Evolutionary conservation across 805 yeast genomes (phyloP), one percentile per base, ranked within the genome.

Genomic region (Henningerozyma blattae): DNA sequence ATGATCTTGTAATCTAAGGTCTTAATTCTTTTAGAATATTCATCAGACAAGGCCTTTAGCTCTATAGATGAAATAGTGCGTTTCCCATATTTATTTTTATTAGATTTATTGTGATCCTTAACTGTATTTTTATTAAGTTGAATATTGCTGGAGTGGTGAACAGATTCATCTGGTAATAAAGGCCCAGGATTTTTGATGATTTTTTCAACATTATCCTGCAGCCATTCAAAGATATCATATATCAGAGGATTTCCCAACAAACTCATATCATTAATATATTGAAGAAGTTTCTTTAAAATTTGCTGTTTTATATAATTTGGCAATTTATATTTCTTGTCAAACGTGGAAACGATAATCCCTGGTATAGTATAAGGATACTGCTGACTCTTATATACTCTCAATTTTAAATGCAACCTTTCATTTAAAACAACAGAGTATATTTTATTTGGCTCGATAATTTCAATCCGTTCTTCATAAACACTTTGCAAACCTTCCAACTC

Each of bases 171-270:
- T 3, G 50, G 34, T 8, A 68, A 46, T 16, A 89, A 63, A 3
- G 77, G 75, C 0, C 94, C 93, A 0, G 97, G 97, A 36, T 77
- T 65, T 28, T 75, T 72, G 8, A 81, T 68, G 12, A 86, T 64
- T 3, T 55, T 53, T 4, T 62, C 56, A 29, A 78, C 58, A 44
- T 81, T 72, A 13, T 70, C 76, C 42, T 79, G 77, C 14, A 87
- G 46, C 87, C 93, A 86, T 41, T 85, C 93, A 33, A 74, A 61
- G n/a, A 84, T 62, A 5, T 75, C 60, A 49, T 64, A 80, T 1
- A 86, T 54, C 58, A 77, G 70, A 46, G 81, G 74, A 45, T 75
- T 83, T 2, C 95, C 95, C 3, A 78, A 20, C 4, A 75, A 45
- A 9, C 62, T 60, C 22, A 60, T 56, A 2, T 63, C 61, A 3